These are phyloP conservation scores for Talaromyces rugulosus DNA, from an alignment of 2,329 filamentous ascomycete genomes.

Conservation along the genomic window DNA sequence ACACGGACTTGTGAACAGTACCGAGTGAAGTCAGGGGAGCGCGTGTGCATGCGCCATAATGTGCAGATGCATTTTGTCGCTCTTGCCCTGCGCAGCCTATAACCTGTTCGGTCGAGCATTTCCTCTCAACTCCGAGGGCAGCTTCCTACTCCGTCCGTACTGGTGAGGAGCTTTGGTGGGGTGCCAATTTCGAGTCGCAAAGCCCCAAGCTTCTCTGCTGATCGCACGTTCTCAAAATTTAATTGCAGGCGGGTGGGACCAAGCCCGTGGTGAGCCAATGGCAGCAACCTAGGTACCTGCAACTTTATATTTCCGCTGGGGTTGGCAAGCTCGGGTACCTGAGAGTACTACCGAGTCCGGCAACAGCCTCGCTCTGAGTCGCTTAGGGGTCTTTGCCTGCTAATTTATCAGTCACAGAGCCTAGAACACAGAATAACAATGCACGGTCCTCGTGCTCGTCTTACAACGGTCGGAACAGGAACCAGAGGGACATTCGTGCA, in stretches of 20 bases:
- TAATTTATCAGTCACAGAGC: neutral
- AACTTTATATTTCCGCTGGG: neutral
- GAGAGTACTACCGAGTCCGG: neutral
- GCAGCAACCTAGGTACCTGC: neutral
- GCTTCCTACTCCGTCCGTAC: neutral
- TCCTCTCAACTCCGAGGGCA: neutral
- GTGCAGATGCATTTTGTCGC: neutral
- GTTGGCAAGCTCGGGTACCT: conserved; percentile 6
- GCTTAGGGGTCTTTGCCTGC: neutral
- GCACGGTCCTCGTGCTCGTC: neutral
- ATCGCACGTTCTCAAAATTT: neutral
- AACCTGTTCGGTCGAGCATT: neutral
- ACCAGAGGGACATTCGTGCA: neutral
- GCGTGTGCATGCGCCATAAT: neutral
- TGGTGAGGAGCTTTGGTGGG: neutral
- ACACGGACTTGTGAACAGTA: neutral
- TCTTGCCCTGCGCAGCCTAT: neutral
- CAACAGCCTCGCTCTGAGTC: neutral
- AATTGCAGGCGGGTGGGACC: neutral
- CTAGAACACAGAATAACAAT: neutral
- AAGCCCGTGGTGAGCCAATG: neutral
- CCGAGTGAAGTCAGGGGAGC: neutral
- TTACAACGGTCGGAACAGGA: neutral
- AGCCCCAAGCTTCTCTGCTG: neutral
- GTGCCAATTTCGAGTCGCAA: neutral